phyloP scores from a whole-genome alignment of 1,139 yeast genomes.

The Blastobotrys apis region DNA sequence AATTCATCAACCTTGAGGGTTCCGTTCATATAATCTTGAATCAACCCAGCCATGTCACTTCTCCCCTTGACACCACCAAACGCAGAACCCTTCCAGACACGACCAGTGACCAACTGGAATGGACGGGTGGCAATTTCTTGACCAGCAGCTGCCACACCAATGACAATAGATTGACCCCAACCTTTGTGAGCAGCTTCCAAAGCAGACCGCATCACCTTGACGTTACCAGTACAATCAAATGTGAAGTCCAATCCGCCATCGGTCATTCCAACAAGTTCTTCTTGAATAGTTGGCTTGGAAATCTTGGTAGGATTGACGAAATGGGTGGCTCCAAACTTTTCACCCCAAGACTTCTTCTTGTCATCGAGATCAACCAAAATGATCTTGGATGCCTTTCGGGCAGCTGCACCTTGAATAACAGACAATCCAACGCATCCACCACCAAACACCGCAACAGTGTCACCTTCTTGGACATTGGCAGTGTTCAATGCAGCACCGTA shows the following conservation, averaged over 20 bases:
- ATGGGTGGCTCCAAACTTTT: constrained; percentile 90
- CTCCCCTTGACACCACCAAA: constrained; percentile 99
- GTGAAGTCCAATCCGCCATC: constrained; percentile 97
- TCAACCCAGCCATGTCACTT: constrained; percentile 87
- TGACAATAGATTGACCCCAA: constrained; percentile 93
- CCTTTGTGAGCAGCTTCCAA: constrained; percentile 98
- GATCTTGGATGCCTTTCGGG: constrained; percentile 75
- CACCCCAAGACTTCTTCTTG: constrained; percentile 79
- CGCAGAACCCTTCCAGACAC: constrained; percentile 98
- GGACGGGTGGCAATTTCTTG: constrained; percentile 95
- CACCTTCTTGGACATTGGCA: constrained; percentile 88
- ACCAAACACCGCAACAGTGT: constrained; percentile 93
- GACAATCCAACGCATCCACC: constrained; percentile 97
- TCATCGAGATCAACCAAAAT: constrained; percentile 86
- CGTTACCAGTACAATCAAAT: constrained; percentile 97
- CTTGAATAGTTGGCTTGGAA: constrained; percentile 73
- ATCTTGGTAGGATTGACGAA: constrained; percentile 79
- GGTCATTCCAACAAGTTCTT: constrained; percentile 79
- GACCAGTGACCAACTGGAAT: constrained; percentile 97
- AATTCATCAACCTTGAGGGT: constrained; percentile 89
- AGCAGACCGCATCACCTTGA: constrained; percentile 89
- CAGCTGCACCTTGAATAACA: constrained; percentile 89
- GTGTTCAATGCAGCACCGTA: constrained; percentile 96
- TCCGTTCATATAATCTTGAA: constrained; percentile 79
- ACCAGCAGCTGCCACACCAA: constrained; percentile 99